A percentile compares a stretch with the other conserved stretches of the same genome.
phyloP scores from a whole-genome alignment of 768 basidiomycete genomes.

The Melanogaster broomeanus region DNA sequence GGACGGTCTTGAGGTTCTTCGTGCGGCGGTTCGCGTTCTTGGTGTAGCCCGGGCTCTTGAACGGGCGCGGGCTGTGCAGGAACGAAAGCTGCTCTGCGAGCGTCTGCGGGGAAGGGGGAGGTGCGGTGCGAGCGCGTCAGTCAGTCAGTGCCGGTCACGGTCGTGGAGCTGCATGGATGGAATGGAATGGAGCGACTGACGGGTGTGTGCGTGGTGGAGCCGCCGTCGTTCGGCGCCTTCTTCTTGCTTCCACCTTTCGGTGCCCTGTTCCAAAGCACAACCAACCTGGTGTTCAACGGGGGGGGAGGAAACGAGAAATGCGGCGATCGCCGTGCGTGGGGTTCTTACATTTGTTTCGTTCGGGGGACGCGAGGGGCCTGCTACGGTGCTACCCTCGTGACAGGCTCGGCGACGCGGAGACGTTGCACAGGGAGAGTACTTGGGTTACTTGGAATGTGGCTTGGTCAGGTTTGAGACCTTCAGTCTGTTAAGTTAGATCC shows the following conservation, averaged over 20 bases:
- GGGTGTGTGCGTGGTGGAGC: constrained; percentile 18
- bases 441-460: too few relatives aligned
- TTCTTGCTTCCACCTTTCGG: constrained; percentile 30
- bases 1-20: constrained; percentile 78
- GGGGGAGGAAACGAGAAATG: too few relatives aligned
- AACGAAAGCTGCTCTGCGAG: constrained; percentile 77
- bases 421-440: too few relatives aligned
- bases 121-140: too few relatives aligned
- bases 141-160: too few relatives aligned
- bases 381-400: too few relatives aligned
- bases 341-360: neutral
- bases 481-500: too few relatives aligned
- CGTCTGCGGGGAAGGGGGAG: constrained; percentile 44
- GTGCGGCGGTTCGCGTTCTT: constrained; percentile 73
- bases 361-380: too few relatives aligned
- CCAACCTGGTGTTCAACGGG: neutral
- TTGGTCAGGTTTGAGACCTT: too few relatives aligned
- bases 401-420: too few relatives aligned
- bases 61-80: constrained; percentile 67
- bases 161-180: too few relatives aligned
- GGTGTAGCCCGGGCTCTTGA: constrained; percentile 72
- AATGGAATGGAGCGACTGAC: constrained; percentile 15
- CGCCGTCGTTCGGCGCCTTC: constrained; percentile 3
- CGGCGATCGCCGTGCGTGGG: neutral
- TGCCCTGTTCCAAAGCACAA: constrained; percentile 22